Conservation (phyloP, 176 grass and related monocot genomes). For the Lolium multiflorum region DNA sequence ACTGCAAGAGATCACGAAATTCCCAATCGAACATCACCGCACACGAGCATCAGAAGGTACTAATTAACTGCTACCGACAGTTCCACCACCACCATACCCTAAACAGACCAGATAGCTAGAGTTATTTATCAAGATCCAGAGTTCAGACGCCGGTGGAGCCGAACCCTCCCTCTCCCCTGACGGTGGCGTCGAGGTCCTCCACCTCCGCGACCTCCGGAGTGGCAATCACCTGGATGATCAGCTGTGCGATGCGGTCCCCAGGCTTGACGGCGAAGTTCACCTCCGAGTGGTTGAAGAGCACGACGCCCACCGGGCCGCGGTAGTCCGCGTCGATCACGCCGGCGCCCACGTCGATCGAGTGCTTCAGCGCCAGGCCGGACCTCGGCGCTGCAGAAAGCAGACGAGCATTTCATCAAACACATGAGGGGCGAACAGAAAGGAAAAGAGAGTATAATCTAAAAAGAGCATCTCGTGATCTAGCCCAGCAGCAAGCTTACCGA, state of each 20-base stretch:
- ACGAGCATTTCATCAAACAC: conserved; percentile 43
- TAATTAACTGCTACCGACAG: neutral
- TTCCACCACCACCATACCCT: neutral
- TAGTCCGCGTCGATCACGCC: conserved; percentile 93
- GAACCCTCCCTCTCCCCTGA: conserved; percentile 78
- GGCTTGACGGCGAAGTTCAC: conserved; percentile 74
- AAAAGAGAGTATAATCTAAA: neutral
- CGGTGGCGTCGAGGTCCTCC: conserved; percentile 76
- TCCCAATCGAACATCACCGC: neutral
- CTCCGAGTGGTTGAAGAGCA: conserved; percentile 94
- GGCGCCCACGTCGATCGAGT: conserved; percentile 85
- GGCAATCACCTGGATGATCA: conserved; percentile 72
- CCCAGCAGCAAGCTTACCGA: conserved; percentile 49
- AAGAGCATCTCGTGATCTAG: neutral
- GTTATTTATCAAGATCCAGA: neutral
- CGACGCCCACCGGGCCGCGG: conserved; percentile 71
- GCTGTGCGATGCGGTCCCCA: conserved; percentile 71
- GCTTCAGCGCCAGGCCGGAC: conserved; percentile 82
- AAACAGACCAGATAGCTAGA: neutral
- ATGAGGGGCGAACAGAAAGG: neutral
- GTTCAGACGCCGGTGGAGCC: conserved; percentile 80
- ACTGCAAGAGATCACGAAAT: neutral
- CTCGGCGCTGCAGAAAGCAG: conserved; percentile 51
- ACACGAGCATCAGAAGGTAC: neutral
- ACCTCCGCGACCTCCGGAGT: conserved; percentile 82